Conservation (phyloP, 1,139 yeast genomes). For the Candida sojae region DNA sequence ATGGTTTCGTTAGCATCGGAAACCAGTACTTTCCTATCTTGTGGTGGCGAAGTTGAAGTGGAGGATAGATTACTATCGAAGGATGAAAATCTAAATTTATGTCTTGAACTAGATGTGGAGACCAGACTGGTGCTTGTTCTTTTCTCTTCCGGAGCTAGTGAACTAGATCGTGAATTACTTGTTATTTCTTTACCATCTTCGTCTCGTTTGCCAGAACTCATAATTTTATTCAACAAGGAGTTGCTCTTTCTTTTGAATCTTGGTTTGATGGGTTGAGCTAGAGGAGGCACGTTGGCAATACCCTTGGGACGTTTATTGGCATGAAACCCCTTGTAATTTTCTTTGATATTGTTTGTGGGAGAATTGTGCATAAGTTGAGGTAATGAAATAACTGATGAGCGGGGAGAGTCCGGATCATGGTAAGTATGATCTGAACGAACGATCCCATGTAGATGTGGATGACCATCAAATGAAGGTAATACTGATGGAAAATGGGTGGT, state of each 20-base stretch:
- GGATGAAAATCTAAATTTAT: constrained; percentile 41
- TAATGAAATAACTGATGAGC: constrained; percentile 23
- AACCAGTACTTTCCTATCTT: not conserved
- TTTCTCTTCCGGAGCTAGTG: constrained; percentile 10
- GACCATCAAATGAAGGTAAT: not conserved
- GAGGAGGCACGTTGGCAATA: constrained; percentile 45
- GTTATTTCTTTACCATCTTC: constrained; percentile 1
- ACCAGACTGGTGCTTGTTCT: constrained; percentile 17
- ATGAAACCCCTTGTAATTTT: constrained; percentile 53
- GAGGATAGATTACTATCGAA: constrained; percentile 14
- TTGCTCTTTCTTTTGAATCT: constrained; percentile 45
- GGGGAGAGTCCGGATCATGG: constrained; percentile 24
- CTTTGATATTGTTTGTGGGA: constrained; percentile 18
- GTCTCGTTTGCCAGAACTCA: constrained; percentile 46
- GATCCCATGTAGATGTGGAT: not conserved
- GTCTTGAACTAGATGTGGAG: constrained; percentile 21
- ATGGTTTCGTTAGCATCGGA: constrained; percentile 1
- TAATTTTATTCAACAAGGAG: constrained; percentile 49
- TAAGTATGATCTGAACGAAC: constrained; percentile 1
- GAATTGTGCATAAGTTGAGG: constrained; percentile 13
- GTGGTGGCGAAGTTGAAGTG: constrained; percentile 1
- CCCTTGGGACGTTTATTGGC: constrained; percentile 34
- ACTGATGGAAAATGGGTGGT: constrained; percentile 10
- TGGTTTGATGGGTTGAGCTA: constrained; percentile 53
- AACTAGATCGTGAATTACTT: constrained; percentile 2